Evolutionary conservation across 139 green algal genomes (phyloP).

Genomic region (Chlorella sp.): DNA sequence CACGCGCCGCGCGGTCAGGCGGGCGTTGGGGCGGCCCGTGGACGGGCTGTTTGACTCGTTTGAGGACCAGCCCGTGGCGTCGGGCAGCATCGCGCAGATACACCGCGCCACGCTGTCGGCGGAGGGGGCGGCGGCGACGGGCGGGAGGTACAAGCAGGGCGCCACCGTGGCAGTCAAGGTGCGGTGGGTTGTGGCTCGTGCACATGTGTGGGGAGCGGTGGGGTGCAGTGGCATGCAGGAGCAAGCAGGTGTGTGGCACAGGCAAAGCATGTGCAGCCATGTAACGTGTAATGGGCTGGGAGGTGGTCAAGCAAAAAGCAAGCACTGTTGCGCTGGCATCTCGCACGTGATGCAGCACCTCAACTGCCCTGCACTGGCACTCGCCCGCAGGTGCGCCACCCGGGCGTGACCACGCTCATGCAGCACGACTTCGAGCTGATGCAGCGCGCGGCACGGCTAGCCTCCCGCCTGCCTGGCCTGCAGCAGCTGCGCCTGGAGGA

Average conservation of each 20-base stretch:
- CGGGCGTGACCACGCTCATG: conserved; percentile 66
- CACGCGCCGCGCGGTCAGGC: not conserved
- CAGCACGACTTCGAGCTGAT: conserved; percentile 80
- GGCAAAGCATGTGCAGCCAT: too few species aligned
- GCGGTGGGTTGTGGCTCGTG: too few species aligned
- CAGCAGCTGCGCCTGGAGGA: conserved; percentile 72
- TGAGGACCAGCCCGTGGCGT: conserved; percentile 76
- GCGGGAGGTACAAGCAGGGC: conserved; percentile 14
- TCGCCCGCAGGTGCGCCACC: conserved; percentile 45
- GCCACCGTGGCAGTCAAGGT: conserved; percentile 63
- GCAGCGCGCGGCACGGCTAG: conserved; percentile 46
- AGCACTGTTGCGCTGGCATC: too few species aligned
- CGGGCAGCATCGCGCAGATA: conserved; percentile 93
- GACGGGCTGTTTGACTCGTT: conserved; percentile 78
- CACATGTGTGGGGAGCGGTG: too few species aligned
- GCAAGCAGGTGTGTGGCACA: too few species aligned
- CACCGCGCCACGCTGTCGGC: conserved; percentile 42
- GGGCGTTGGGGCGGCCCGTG: not conserved
- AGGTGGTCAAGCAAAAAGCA: too few species aligned
- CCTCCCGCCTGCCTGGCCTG: conserved; percentile 45
- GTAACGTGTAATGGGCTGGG: too few species aligned
- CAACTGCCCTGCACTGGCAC: too few species aligned
- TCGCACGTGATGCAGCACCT: too few species aligned
- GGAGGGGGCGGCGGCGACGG: conserved; percentile 15
- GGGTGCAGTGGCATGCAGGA: too few species aligned